Conservation (phyloP, 176 grass and related monocot genomes). For the Guadua angustifolia region DNA sequence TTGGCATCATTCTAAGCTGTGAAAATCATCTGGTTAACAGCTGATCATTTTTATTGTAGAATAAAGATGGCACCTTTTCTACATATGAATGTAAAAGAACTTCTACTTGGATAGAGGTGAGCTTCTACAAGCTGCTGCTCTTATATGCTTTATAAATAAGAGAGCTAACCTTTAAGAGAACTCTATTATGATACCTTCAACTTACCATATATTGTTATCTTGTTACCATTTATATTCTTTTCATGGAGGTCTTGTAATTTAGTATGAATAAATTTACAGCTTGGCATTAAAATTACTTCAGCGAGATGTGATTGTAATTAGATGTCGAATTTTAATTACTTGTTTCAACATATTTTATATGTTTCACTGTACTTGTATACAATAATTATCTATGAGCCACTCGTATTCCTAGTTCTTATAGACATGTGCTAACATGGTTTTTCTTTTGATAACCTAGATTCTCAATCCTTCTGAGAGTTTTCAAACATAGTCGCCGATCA, state of each 20-base stretch:
- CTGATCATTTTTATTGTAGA: slow-evolving; percentile 31
- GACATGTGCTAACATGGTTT: background rate
- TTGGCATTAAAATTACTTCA: background rate
- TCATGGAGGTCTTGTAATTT: background rate
- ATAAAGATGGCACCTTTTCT: slow-evolving; percentile 59
- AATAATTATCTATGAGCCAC: background rate
- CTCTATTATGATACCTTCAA: background rate
- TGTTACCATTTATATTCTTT: background rate
- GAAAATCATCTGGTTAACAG: background rate
- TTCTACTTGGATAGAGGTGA: slow-evolving; percentile 58
- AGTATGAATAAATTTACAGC: background rate
- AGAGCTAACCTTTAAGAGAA: no score
- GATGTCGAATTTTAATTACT: background rate
- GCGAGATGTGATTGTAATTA: background rate
- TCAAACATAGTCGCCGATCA: slow-evolving; percentile 36
- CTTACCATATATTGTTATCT: background rate
- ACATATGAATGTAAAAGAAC: slow-evolving; percentile 60
- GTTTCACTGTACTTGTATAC: background rate
- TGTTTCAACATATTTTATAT: background rate
- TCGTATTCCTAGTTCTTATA: background rate
- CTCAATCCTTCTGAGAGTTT: slow-evolving; percentile 48
- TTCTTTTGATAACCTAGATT: slow-evolving; percentile 17
- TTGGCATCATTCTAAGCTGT: background rate
- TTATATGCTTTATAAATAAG: background rate
- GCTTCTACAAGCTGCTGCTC: background rate